These are phyloP conservation scores for Pythium monospermum DNA, from an alignment of 352 stramenopile species.

Conservation along the genomic window DNA sequence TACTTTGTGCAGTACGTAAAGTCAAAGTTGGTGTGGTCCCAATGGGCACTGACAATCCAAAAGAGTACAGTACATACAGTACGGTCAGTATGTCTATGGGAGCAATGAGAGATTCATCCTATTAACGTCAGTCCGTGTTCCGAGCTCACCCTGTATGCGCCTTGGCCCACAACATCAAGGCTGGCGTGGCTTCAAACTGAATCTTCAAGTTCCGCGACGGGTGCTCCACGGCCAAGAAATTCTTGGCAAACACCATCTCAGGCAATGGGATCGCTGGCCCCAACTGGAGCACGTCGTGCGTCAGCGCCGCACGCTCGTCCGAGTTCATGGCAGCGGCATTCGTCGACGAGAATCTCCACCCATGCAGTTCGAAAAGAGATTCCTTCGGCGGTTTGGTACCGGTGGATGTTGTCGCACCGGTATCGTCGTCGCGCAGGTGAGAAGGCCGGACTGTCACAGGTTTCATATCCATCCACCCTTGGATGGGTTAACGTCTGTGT, in stretches of 20 bases:
- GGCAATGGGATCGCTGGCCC: slow-evolving; percentile 34
- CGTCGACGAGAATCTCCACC: slow-evolving; percentile 40
- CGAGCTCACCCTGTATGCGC: slow-evolving; percentile 9
- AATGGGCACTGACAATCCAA: slow-evolving; percentile 20
- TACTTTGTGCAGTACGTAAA: slow-evolving; percentile 55
- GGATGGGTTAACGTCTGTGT: too few relatives aligned
- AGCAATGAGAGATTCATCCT: too few relatives aligned
- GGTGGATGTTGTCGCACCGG: not conserved
- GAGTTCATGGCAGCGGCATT: slow-evolving; percentile 42
- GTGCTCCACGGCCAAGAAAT: slow-evolving; percentile 27
- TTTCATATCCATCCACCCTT: too few relatives aligned
- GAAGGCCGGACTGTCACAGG: too few relatives aligned
- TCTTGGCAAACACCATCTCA: slow-evolving; percentile 56
- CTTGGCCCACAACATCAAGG: slow-evolving; percentile 38
- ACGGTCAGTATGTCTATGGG: too few relatives aligned
- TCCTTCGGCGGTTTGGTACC: slow-evolving; percentile 7
- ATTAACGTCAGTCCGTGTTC: not conserved
- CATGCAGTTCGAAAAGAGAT: slow-evolving; percentile 23
- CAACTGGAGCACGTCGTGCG: slow-evolving; percentile 24
- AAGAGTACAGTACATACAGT: too few relatives aligned
- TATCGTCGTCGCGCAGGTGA: too few relatives aligned
- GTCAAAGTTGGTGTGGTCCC: slow-evolving; percentile 42
- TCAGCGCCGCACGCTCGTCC: slow-evolving; percentile 25
- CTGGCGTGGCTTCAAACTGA: slow-evolving; percentile 34
- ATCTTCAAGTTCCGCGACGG: slow-evolving; percentile 24